Conservation (phyloP, 1,139 yeast species). For the Torulaspora pretoriensis region DNA sequence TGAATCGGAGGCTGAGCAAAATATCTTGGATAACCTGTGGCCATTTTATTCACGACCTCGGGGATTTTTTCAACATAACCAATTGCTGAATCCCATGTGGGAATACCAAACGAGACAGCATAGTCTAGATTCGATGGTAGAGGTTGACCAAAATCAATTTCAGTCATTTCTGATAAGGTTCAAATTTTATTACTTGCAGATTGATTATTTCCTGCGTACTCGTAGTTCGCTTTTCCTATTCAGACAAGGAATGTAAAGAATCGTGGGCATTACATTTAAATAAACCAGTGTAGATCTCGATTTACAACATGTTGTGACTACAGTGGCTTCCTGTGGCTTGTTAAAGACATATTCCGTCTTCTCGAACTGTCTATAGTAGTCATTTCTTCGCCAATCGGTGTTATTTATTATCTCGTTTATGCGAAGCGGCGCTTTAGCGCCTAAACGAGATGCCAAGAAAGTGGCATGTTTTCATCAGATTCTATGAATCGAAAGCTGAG, state of each 20-base stretch:
- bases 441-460: too few species aligned
- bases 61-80: slow-evolving; percentile 18
- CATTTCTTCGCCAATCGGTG: too few species aligned
- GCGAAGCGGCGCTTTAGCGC: too few species aligned
- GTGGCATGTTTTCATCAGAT: too few species aligned
- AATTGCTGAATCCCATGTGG: slow-evolving; percentile 18
- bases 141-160: slow-evolving; percentile 18
- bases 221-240: neutral
- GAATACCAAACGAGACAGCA: slow-evolving; percentile 20
- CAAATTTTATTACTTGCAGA: neutral
- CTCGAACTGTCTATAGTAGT: too few species aligned
- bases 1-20: slow-evolving; percentile 18
- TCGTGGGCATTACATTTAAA: too few species aligned
- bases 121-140: slow-evolving; percentile 16
- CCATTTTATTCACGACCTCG: slow-evolving; percentile 12
- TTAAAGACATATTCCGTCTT: neutral
- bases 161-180: slow-evolving; percentile 10
- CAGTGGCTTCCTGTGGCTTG: slow-evolving; percentile 1
- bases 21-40: slow-evolving; percentile 19
- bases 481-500: too few species aligned
- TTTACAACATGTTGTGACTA: neutral
- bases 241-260: too few species aligned
- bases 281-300: neutral
- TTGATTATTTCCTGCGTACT: neutral
- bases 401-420: too few species aligned